Percentiles rank a stretch among this genome's conserved stretches.
Evolutionary conservation across 2,329 filamentous ascomycete species (phyloP).

Genomic region (Bretziella fagacearum): DNA sequence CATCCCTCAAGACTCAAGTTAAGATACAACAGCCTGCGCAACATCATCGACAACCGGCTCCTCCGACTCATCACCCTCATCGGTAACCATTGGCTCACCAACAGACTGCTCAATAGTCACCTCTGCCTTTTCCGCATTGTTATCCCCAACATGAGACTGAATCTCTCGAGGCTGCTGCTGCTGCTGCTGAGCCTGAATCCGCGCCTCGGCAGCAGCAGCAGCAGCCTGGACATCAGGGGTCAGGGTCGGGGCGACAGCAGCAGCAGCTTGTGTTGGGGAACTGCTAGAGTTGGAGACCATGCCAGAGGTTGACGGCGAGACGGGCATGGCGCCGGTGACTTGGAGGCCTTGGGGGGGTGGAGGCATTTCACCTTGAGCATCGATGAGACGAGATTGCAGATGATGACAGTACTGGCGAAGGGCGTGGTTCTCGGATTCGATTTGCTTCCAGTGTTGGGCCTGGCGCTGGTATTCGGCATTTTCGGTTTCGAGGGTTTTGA

Average conservation of each 20-base stretch:
- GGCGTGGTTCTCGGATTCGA: constrained; percentile 78
- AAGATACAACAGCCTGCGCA: not conserved
- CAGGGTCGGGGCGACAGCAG: not conserved
- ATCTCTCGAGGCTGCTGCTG: constrained; percentile 27
- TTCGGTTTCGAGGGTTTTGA: constrained; percentile 91
- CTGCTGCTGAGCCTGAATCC: constrained; percentile 15
- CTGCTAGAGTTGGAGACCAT: not conserved
- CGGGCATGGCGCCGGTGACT: not conserved
- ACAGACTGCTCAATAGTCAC: too few relatives aligned
- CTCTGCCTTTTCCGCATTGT: not conserved
- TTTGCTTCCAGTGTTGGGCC: constrained; percentile 59
- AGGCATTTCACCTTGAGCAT: constrained; percentile 68
- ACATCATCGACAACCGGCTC: not conserved
- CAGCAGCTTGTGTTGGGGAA: not conserved
- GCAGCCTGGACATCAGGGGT: not conserved
- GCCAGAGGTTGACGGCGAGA: constrained; percentile 4
- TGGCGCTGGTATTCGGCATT: constrained; percentile 65
- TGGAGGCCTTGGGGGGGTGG: constrained; percentile 42
- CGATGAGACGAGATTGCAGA: constrained; percentile 71
- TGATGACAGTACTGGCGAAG: constrained; percentile 85
- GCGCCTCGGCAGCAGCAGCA: not conserved
- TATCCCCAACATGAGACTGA: constrained; percentile 25
- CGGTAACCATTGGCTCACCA: constrained; percentile 5
- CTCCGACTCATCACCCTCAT: not conserved
- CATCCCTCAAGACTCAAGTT: not conserved